phyloP scores from a whole-genome alignment of 2,329 filamentous ascomycete species.

The Rachicladosporium sp. region DNA sequence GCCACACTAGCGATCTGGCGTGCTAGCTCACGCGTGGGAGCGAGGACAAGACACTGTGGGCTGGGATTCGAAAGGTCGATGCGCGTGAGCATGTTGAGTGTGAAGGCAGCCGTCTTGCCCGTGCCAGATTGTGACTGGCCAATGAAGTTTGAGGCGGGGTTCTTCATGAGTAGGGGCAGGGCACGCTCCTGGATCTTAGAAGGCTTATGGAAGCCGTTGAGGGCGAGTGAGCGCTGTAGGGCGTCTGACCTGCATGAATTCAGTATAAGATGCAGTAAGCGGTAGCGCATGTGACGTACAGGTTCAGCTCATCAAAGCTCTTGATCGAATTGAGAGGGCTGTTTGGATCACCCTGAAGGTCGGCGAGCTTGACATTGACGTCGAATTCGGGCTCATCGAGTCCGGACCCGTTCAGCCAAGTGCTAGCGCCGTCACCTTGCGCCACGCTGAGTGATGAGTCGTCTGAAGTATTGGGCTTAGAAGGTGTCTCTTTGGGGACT shows the following conservation, averaged over 20 bases:
- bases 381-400: conserved; percentile 63
- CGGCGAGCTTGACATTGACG: conserved; percentile 84
- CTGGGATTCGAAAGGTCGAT: conserved; percentile 59
- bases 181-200: conserved; percentile 97
- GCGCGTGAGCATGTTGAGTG: conserved; percentile 79
- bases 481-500: conserved; percentile 7
- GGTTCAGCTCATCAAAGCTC: conserved; percentile 70
- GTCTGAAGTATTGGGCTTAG: conserved; percentile 4
- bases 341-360: conserved; percentile 73
- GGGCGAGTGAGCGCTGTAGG: conserved; percentile 64
- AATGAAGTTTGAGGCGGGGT: conserved; percentile 89
- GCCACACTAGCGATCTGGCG: conserved; percentile 87
- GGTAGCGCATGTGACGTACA: conserved; percentile 48
- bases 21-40: conserved; percentile 86
- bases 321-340: conserved; percentile 79
- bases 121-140: conserved; percentile 99
- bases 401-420: conserved; percentile 31
- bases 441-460: conserved; percentile 10
- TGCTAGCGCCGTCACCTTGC: conserved; percentile 35
- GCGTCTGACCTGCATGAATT: conserved; percentile 37
- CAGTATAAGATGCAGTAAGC: conserved; percentile 2
- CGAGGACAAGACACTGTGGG: conserved; percentile 80
- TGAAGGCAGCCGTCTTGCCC: conserved; percentile 94
- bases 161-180: conserved; percentile 70
- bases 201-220: conserved; percentile 83